Conservation (phyloP, 73 alveolate species). For the Stentor roeselii region DNA sequence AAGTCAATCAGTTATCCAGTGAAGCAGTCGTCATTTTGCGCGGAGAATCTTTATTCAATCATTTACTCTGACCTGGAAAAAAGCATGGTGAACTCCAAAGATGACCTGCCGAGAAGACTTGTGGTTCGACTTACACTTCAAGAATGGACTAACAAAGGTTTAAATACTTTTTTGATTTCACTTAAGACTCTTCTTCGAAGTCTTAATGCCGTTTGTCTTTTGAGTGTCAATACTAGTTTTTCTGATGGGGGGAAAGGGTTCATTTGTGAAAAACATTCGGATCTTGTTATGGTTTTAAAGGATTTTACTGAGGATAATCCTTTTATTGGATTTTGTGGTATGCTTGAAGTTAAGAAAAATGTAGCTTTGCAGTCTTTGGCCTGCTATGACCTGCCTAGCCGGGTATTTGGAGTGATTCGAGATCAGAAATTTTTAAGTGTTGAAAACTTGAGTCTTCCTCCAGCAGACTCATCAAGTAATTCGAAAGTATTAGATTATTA, state of each 20-base stretch:
- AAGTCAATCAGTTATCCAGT: not conserved
- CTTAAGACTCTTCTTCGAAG: not conserved
- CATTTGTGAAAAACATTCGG: not conserved
- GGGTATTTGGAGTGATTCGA: not conserved
- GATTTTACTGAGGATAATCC: not conserved
- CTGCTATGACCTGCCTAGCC: not conserved
- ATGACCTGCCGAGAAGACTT: not conserved
- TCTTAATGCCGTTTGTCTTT: not conserved
- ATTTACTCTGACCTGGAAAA: not conserved
- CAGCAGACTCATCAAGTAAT: not conserved
- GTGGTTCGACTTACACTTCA: not conserved
- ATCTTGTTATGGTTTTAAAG: not conserved
- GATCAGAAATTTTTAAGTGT: not conserved
- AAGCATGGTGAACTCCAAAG: not conserved
- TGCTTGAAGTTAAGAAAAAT: no score
- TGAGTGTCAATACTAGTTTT: not conserved
- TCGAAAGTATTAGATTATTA: no score
- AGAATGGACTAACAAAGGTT: no score
- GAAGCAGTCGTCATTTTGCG: not conserved
- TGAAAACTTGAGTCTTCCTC: not conserved
- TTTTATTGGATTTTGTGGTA: not conserved
- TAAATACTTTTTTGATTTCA: not conserved
- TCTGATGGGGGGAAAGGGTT: not conserved
- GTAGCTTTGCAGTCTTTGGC: not conserved
- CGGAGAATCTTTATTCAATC: not conserved